These are phyloP conservation scores for Clarireedia homoeocarpa DNA, from an alignment of 2,329 filamentous ascomycete genomes.

Conservation along the genomic window DNA sequence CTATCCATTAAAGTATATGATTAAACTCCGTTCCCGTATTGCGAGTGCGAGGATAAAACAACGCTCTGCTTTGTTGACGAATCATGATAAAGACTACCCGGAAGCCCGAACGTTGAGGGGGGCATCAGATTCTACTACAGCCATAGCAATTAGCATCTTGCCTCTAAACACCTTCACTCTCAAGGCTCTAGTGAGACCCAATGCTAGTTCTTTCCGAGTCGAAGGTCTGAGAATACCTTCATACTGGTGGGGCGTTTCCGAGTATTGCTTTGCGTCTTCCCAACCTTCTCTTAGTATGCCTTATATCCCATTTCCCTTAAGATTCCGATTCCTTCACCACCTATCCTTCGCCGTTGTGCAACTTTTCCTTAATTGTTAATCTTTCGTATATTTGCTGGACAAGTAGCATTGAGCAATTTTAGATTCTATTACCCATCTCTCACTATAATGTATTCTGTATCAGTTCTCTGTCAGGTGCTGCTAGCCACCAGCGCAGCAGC, in stretches of 20 bases:
- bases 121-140: no score
- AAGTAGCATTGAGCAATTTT: constrained; percentile 1
- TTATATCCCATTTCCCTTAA: neutral
- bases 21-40: no score
- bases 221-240: neutral
- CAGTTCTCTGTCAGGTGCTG: neutral
- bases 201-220: no score
- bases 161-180: neutral
- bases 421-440: constrained; percentile 2
- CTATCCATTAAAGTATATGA: neutral
- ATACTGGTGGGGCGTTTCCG: neutral
- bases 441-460: constrained; percentile 7
- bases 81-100: no score
- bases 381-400: constrained; percentile 4
- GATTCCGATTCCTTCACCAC: neutral
- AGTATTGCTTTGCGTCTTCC: neutral
- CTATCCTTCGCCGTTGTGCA: neutral
- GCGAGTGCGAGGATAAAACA: neutral
- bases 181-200: no score
- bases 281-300: neutral
- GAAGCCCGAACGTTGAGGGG: no score
- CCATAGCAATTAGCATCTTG: no score
- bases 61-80: neutral
- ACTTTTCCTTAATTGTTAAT: neutral
- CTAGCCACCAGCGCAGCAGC: neutral